Conservation (phyloP, 1,139 yeast genomes). For the Hyphopichia pseudoburtonii region DNA sequence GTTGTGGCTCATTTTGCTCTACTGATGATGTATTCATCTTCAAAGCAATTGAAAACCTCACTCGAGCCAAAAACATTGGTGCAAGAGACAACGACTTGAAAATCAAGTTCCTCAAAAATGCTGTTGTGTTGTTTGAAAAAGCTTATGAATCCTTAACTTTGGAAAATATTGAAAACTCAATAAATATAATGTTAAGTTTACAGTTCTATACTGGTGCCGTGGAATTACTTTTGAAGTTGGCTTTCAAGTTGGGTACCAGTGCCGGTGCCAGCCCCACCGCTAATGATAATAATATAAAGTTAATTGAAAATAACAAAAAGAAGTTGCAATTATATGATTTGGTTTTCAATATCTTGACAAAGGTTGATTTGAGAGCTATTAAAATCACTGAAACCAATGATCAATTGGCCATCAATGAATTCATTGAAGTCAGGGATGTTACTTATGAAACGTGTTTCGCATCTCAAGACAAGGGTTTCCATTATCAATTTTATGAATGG, state of each 20-base stretch:
- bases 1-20: slow-evolving; percentile 95
- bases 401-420: slow-evolving; percentile 50
- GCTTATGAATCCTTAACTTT: slow-evolving; percentile 76
- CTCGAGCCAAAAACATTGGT: slow-evolving; percentile 80
- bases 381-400: slow-evolving; percentile 46
- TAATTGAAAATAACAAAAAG: slow-evolving; percentile 21
- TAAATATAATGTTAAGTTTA: slow-evolving; percentile 72
- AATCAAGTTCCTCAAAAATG: slow-evolving; percentile 67
- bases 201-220: slow-evolving; percentile 85
- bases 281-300: slow-evolving; percentile 11
- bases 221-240: slow-evolving; percentile 75
- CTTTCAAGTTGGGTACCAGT: slow-evolving; percentile 59
- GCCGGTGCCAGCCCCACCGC: too few species aligned
- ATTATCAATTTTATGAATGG: slow-evolving; percentile 92
- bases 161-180: slow-evolving; percentile 80
- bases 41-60: slow-evolving; percentile 89
- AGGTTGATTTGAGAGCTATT: slow-evolving; percentile 67
- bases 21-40: slow-evolving; percentile 91
- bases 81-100: slow-evolving; percentile 68
- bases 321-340: slow-evolving; percentile 67
- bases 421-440: slow-evolving; percentile 62
- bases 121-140: slow-evolving; percentile 74
- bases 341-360: slow-evolving; percentile 71
- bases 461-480: slow-evolving; percentile 79
- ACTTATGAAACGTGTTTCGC: slow-evolving; percentile 75